Evolutionary conservation across 2,329 filamentous ascomycete species (phyloP), one percentile per base, ranked within the genome.

Genomic region (Monascus ruber): DNA sequence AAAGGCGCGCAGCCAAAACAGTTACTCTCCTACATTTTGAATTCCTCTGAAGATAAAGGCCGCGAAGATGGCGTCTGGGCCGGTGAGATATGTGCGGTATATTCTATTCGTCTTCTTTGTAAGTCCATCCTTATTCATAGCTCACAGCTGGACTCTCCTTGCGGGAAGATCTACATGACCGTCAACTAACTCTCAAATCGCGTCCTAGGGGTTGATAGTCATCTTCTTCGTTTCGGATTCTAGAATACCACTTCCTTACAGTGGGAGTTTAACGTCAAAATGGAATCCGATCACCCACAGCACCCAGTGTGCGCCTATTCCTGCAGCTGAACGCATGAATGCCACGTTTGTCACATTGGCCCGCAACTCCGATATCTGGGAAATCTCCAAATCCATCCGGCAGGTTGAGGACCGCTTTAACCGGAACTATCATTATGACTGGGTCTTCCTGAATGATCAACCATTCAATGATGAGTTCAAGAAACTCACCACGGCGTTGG

Each of bases 381-480:
- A 98, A 37, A 94, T 98, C 58, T 85, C 87, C 45, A 79, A 86
- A 56, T 95, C 88, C 8, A 98, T 98, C 58, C 85, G 91, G 41
- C 85, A 94, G 58, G 80, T 98, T 41, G 91, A 98, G 67, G 91
- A 98, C 64, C 85, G 91, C 58, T 98, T 98, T 78, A 98, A 98
- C 70, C 79, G 80, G 55, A 84, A 89, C 55, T 96, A 84, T 71
- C 81, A 94, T 70, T 98, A 98, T 67, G 89, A 96, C 61, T 98
- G 93, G 93, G 89, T 98, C 38, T 98, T 98, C 69, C 71, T 98
- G 45, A 98, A 98, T 66, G 91, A 98, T 60, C 79, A 88, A 62
- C 85, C 87, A 1, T 98, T 98, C 56, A 84, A 94, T 58, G 83
- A 85, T 3, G 80, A 79, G 6, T 98, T 98, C 74, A 96, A 88